phyloP scores from a whole-genome alignment of 805 yeast genomes.

The Metschnikowia colocasiae region DNA sequence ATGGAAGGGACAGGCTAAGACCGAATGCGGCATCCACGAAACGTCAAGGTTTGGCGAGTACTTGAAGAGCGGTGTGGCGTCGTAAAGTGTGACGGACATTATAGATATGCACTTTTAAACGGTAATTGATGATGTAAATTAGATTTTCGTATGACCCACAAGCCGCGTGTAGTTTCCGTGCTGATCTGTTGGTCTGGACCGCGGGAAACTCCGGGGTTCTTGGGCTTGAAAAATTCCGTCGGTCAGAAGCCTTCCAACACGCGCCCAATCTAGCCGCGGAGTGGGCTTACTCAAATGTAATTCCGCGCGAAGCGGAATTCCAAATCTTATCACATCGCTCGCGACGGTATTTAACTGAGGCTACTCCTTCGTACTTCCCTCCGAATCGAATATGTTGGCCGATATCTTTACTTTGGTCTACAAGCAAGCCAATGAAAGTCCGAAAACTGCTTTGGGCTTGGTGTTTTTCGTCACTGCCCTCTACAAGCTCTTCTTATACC shows the following conservation, averaged over 20 bases:
- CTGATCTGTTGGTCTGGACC: not conserved
- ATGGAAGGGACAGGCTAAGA: conserved; percentile 89
- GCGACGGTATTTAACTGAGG: not conserved
- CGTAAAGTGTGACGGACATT: not conserved
- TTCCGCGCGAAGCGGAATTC: conserved; percentile 7
- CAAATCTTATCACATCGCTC: conserved; percentile 2
- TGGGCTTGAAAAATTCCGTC: not conserved
- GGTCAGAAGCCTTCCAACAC: not conserved
- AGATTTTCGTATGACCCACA: not conserved
- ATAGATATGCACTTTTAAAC: not conserved
- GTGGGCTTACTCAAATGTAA: not conserved
- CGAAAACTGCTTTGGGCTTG: not conserved
- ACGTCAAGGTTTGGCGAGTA: conserved; percentile 69
- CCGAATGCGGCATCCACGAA: conserved; percentile 94
- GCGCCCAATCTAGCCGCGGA: not conserved
- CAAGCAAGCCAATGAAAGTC: not conserved
- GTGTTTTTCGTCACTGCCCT: conserved; percentile 20
- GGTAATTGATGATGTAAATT: too few relatives aligned
- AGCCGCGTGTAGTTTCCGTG: not conserved
- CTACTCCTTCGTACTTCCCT: not conserved
- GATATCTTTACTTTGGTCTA: conserved; percentile 3
- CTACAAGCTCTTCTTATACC: conserved; percentile 40
- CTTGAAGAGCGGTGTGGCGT: conserved; percentile 25
- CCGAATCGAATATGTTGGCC: conserved; percentile 8
- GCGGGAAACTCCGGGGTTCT: not conserved